A percentile compares a stretch with the other conserved stretches of the same genome.
phyloP scores from a whole-genome alignment of 306 rosid species.

The Leucaena leucocephala region DNA sequence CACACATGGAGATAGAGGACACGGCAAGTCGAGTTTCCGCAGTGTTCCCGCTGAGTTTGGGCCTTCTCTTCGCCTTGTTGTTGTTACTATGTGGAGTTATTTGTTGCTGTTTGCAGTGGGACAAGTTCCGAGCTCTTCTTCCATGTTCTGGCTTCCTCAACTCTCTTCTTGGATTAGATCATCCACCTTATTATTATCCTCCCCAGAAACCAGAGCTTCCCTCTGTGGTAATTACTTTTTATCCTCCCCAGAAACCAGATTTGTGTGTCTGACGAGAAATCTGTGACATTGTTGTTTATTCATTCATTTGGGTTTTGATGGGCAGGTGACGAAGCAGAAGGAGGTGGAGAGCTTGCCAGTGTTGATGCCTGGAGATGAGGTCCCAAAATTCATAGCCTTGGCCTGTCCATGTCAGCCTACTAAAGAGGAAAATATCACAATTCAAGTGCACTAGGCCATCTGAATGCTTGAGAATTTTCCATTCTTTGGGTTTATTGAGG shows the following conservation, averaged over 20 bases:
- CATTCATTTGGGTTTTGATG: not conserved
- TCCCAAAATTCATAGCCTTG: constrained; percentile 75
- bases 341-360: constrained; percentile 58
- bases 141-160: constrained; percentile 1
- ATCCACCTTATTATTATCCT: constrained; percentile 3
- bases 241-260: too few species aligned
- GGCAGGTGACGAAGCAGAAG: constrained; percentile 49
- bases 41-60: constrained; percentile 63
- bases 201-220: constrained; percentile 48
- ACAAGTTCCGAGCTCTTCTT: constrained; percentile 44
- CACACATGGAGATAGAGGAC: constrained; percentile 48
- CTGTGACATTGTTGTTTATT: not conserved
- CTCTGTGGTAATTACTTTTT: constrained; percentile 36
- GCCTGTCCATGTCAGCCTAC: constrained; percentile 74
- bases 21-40: constrained; percentile 40
- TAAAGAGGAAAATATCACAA: constrained; percentile 43
- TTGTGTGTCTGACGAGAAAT: not conserved
- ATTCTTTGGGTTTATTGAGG: not conserved
- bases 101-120: constrained; percentile 68
- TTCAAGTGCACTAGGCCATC: constrained; percentile 35
- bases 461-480: not conserved
- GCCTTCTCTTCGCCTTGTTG: constrained; percentile 52
- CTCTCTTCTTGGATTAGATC: constrained; percentile 33
- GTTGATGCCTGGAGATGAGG: constrained; percentile 81
- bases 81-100: constrained; percentile 49